Base-by-base conservation (phyloP, 345 rosid species). In the Aegle marmelos region DNA sequence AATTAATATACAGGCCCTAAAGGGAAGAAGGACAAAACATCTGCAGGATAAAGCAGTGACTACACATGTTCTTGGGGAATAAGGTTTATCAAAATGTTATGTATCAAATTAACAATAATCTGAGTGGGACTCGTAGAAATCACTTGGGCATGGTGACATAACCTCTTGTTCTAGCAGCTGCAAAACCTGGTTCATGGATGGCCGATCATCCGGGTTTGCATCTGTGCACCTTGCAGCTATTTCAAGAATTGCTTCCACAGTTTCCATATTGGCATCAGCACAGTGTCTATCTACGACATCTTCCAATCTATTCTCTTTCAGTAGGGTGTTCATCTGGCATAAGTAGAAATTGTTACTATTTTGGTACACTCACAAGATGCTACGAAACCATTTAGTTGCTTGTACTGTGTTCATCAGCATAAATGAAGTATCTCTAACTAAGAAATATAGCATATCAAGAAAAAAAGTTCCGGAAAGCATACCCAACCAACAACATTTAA, bases 401-500 rank as follows among this genome's bases (percentile, higher is more conserved):
- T 9, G 7, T 30, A 30, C 30, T 11, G 50, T 41, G 50, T 3
- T 41, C 50, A 45, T 45, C 50, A 11, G 50, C 5, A 11, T 41
- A 2, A 41, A 66, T 19, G 8, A 27, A 22, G 36, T 37, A 9
- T 34, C 48, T 21, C 2, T 36, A 67, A 34, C 70, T 6, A 70
- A 70, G 24, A 56, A 54, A 54, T 36, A 25, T 31, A 39, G 33
- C 54, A 60, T 36, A 24, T 25, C 19, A 37, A 22, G 30, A 31
- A 53, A 19, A 16, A 72, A 73, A 75, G 31, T 70, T 75, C 17
- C 9, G 25, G 74, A 76, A 77, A 34, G 6, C 75, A 85, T 87
- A 95, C 99, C 99, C 99, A 95, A 59, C 99, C 99, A 60, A 95
- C 96, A 0, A 93, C 98, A 41, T 95, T 95, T 81, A 93, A 87